phyloP scores from a whole-genome alignment of 2,329 filamentous ascomycete genomes.

The Cryphonectria radicalis region DNA sequence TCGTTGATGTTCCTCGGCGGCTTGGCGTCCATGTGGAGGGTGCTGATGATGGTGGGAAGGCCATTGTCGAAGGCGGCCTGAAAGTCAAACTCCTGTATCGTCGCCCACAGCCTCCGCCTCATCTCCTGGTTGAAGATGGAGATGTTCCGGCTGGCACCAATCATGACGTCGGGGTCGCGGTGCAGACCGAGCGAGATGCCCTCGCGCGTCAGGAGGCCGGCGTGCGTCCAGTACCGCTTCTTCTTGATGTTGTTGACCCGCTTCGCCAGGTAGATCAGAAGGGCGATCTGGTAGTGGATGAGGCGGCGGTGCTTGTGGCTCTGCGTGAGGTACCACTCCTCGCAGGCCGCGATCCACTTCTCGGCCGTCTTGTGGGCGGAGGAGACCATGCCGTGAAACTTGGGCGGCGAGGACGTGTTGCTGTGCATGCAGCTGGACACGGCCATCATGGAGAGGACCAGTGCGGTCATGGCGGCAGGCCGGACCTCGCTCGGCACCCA shows the following conservation, averaged over 20 bases:
- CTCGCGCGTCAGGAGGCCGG: conserved; percentile 60
- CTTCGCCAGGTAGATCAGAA: conserved; percentile 64
- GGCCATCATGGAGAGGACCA: conserved; percentile 63
- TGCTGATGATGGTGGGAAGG: conserved; percentile 60
- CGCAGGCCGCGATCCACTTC: conserved; percentile 60
- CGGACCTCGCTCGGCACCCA: conserved; percentile 54
- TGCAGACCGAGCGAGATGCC: conserved; percentile 63
- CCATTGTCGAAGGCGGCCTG: conserved; percentile 66
- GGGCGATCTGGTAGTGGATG: conserved; percentile 64
- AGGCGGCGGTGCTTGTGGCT: conserved; percentile 65
- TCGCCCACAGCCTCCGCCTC: conserved; percentile 64
- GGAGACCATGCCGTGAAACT: conserved; percentile 63
- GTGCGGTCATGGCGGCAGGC: conserved; percentile 58
- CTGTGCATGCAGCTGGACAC: conserved; percentile 62
- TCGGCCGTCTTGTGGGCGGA: conserved; percentile 59
- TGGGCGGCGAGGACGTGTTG: conserved; percentile 48
- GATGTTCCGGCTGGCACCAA: conserved; percentile 49
- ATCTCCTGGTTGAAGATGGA: conserved; percentile 66
- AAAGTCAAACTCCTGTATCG: conserved; percentile 65
- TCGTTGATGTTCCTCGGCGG: conserved; percentile 63
- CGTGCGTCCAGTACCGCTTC: conserved; percentile 65
- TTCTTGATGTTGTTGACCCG: conserved; percentile 67
- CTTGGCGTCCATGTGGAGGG: conserved; percentile 59
- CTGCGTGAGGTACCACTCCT: conserved; percentile 58
- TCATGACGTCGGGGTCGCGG: conserved; percentile 60